phyloP scores from a whole-genome alignment of 495 filamentous ascomycete species.

The Aspergillus haitiensis region DNA sequence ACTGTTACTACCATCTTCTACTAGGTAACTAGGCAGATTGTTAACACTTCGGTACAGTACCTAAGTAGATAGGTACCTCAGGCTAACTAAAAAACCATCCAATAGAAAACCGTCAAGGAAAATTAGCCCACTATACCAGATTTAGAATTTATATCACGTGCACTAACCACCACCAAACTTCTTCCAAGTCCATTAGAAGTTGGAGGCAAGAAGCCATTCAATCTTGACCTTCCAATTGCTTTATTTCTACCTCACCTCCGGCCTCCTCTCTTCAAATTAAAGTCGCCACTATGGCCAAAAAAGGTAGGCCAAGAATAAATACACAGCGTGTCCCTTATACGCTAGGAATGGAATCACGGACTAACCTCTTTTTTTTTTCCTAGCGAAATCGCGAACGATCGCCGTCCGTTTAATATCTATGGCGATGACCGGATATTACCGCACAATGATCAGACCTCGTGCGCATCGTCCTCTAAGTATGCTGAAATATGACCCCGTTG shows the following conservation, averaged over 20 bases:
- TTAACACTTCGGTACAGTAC: too few species aligned
- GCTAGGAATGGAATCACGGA: not conserved
- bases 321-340: not conserved
- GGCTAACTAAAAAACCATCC: too few species aligned
- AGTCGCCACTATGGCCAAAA: slow-evolving; percentile 30
- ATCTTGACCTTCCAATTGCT: not conserved
- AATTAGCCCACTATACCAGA: not conserved
- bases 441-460: slow-evolving; percentile 81
- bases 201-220: not conserved
- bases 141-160: slow-evolving; percentile 17
- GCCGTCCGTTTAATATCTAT: slow-evolving; percentile 94
- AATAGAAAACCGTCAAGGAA: not conserved
- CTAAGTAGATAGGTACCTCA: too few species aligned
- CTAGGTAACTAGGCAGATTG: too few species aligned
- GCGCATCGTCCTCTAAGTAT: slow-evolving; percentile 82
- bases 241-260: too few species aligned
- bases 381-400: slow-evolving; percentile 90
- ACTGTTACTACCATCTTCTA: too few species aligned
- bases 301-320: slow-evolving; percentile 20
- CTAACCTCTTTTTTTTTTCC: slow-evolving; percentile 14
- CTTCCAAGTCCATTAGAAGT: not conserved
- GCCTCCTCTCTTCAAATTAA: not conserved
- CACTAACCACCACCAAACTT: slow-evolving; percentile 7
- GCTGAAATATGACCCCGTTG: slow-evolving; percentile 98
- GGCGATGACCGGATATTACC: slow-evolving; percentile 98